Conservation (phyloP, 192 early-diverging fungal genomes). For the Backusella westeae region DNA sequence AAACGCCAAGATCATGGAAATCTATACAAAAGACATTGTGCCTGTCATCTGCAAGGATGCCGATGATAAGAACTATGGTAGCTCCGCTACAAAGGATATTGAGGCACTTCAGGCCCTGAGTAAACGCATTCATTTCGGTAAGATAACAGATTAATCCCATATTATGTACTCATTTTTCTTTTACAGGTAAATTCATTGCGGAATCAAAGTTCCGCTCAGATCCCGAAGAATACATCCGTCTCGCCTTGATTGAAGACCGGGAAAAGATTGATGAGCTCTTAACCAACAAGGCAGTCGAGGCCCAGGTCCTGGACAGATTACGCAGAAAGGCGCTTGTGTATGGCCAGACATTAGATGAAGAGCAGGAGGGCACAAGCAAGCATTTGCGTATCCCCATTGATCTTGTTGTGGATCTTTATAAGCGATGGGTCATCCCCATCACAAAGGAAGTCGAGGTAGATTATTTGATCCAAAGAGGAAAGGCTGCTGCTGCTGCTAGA, state of each 20-base stretch:
- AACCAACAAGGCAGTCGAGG: slow-evolving; percentile 88
- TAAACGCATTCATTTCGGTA: slow-evolving; percentile 93
- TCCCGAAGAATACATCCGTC: slow-evolving; percentile 34
- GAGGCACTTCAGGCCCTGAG: slow-evolving; percentile 90
- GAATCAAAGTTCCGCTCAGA: slow-evolving; percentile 95
- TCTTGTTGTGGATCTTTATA: slow-evolving; percentile 88
- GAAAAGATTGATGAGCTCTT: slow-evolving; percentile 81
- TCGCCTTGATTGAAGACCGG: slow-evolving; percentile 59
- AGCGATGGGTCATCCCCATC: slow-evolving; percentile 93
- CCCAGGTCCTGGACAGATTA: slow-evolving; percentile 75
- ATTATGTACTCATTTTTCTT: not conserved
- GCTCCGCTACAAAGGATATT: slow-evolving; percentile 90
- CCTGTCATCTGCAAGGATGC: slow-evolving; percentile 69
- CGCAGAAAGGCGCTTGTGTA: slow-evolving; percentile 90
- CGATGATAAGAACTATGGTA: slow-evolving; percentile 92
- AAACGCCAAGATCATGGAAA: slow-evolving; percentile 78
- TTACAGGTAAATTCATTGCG: slow-evolving; percentile 89
- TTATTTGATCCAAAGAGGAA: slow-evolving; percentile 72
- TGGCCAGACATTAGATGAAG: slow-evolving; percentile 67
- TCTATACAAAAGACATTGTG: slow-evolving; percentile 81
- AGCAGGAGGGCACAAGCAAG: slow-evolving; percentile 23
- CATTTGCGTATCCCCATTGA: slow-evolving; percentile 70
- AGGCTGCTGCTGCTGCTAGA: slow-evolving; percentile 10
- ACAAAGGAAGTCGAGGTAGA: slow-evolving; percentile 97
- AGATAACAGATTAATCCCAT: not conserved